Evolutionary conservation across 1,284 basidiomycete species (phyloP).

Genomic region (Blastosporella zonata): DNA sequence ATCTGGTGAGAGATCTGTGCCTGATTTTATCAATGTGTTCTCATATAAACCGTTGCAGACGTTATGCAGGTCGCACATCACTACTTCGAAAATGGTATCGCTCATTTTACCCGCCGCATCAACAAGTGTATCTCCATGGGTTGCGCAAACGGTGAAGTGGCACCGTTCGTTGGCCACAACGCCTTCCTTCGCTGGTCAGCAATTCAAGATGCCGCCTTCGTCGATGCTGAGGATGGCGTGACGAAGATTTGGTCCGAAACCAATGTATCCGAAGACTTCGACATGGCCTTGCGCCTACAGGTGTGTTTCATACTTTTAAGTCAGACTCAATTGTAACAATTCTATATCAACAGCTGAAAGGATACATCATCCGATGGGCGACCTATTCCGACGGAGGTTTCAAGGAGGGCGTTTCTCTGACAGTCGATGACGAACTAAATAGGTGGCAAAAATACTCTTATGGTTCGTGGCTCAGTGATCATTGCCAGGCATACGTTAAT

Average conservation of each 20-base stretch:
- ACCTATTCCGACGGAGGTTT: constrained; percentile 80
- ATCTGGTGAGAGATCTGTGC: constrained; percentile 31
- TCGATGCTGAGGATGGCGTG: constrained; percentile 61
- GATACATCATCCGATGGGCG: constrained; percentile 72
- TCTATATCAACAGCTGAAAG: constrained; percentile 56
- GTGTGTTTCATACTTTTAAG: constrained; percentile 28
- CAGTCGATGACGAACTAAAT: constrained; percentile 75
- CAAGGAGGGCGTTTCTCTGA: constrained; percentile 83
- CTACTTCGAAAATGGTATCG: constrained; percentile 85
- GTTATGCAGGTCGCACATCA: constrained; percentile 85
- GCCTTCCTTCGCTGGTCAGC: constrained; percentile 88
- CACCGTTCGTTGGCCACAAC: constrained; percentile 88
- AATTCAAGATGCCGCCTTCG: constrained; percentile 75
- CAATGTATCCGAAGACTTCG: constrained; percentile 87
- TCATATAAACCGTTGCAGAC: constrained; percentile 36
- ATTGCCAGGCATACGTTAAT: constrained; percentile 1
- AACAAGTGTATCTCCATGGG: constrained; percentile 78
- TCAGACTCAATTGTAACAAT: constrained; percentile 59
- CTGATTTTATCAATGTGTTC: background rate
- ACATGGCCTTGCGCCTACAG: constrained; percentile 64
- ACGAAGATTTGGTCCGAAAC: constrained; percentile 80
- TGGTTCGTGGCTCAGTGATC: constrained; percentile 22
- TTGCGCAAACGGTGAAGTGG: constrained; percentile 80
- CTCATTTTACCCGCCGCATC: constrained; percentile 79
- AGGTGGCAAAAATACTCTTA: constrained; percentile 83